phyloP scores from a whole-genome alignment of 345 rosid genomes.

The Linum lewisii region DNA sequence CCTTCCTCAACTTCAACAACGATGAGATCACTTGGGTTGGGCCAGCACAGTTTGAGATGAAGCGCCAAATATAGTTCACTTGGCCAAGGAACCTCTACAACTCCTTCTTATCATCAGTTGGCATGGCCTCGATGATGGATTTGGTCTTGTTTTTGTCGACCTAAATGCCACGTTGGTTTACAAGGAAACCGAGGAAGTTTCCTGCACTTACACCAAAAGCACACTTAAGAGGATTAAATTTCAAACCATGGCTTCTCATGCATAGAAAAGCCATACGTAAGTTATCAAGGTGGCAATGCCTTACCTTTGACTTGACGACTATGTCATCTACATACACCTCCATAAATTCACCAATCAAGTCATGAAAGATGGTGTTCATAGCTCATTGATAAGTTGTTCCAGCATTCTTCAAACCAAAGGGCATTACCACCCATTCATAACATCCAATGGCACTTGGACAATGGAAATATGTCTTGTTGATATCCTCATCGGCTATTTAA shows the following conservation, averaged over 20 bases:
- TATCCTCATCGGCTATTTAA: background rate
- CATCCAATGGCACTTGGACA: background rate
- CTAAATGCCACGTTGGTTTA: background rate
- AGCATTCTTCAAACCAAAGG: background rate
- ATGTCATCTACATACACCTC: slow-evolving; percentile 4
- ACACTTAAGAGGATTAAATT: background rate
- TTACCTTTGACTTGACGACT: background rate
- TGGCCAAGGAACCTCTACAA: background rate
- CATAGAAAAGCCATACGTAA: too few relatives aligned
- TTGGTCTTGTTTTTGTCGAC: background rate
- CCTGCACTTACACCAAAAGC: background rate
- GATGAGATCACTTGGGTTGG: background rate
- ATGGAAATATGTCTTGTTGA: background rate
- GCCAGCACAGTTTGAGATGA: background rate
- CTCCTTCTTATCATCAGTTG: background rate
- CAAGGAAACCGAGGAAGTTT: background rate
- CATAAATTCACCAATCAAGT: background rate
- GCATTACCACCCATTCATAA: background rate
- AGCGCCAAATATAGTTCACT: background rate
- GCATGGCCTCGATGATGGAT: background rate
- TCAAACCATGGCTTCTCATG: background rate
- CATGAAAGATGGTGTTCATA: too few relatives aligned
- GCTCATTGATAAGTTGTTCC: too few relatives aligned
- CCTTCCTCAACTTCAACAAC: background rate
- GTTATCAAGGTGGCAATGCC: background rate